Evolutionary conservation across 805 yeast genomes (phyloP).

Genomic region (Citeromyces matritensis): DNA sequence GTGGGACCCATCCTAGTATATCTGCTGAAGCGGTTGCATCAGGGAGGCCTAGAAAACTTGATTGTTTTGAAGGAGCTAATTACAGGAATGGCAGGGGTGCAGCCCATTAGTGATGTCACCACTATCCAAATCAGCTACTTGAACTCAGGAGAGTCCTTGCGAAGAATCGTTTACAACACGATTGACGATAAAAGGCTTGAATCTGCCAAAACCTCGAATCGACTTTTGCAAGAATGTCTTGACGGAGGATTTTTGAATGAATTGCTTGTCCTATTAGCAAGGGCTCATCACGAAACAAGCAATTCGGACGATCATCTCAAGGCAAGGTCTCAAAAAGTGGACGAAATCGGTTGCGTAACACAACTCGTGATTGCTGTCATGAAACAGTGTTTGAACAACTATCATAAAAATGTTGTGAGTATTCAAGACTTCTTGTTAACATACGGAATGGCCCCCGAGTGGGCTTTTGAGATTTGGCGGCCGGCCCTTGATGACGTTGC

Average conservation of each 20-base stretch:
- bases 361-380: conserved; percentile 50
- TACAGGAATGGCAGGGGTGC: conserved; percentile 67
- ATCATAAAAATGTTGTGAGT: conserved; percentile 20
- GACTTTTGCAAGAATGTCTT: conserved; percentile 29
- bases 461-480: conserved; percentile 79
- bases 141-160: conserved; percentile 48
- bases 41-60: conserved; percentile 41
- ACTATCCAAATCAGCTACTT: conserved; percentile 47
- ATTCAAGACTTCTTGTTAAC: conserved; percentile 22
- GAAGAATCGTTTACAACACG: conserved; percentile 34
- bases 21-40: conserved; percentile 47
- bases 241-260: conserved; percentile 37
- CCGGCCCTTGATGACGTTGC: conserved; percentile 4
- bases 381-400: conserved; percentile 25
- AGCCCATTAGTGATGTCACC: conserved; percentile 52
- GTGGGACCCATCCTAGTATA: conserved; percentile 45
- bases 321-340: conserved; percentile 54
- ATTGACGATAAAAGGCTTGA: conserved; percentile 45
- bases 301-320: conserved; percentile 33
- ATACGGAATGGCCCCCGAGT: conserved; percentile 32
- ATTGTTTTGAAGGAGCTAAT: conserved; percentile 55
- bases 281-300: conserved; percentile 13
- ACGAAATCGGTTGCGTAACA: conserved; percentile 54
- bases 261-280: conserved; percentile 25
- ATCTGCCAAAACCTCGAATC: conserved; percentile 27